Evolutionary conservation across 164 flowering plant genomes (phyloP).

Genomic region (Taxillus chinensis): DNA sequence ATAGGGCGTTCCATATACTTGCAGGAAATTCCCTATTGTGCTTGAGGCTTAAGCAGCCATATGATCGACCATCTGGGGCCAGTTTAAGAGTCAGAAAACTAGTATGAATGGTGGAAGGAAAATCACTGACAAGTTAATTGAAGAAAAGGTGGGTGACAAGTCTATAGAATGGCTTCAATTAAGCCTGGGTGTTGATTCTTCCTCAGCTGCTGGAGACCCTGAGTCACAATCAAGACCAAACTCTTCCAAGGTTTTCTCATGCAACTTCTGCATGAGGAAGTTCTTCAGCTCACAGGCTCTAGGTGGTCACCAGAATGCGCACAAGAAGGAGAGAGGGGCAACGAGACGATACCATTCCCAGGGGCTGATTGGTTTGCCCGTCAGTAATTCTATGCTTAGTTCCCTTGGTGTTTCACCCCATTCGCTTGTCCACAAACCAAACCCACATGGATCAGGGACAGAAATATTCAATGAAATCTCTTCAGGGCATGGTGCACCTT

Average conservation of each 20-base stretch:
- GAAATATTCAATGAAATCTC: slow-evolving; percentile 27
- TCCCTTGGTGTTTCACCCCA: slow-evolving; percentile 63
- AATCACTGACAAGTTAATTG: background rate
- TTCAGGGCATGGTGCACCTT: slow-evolving; percentile 24
- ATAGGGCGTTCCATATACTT: too few species aligned
- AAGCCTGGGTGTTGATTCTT: slow-evolving; percentile 36
- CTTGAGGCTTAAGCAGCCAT: slow-evolving; percentile 1
- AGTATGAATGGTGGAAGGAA: background rate
- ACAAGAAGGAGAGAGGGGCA: slow-evolving; percentile 77
- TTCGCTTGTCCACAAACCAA: slow-evolving; percentile 48
- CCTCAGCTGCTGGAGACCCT: slow-evolving; percentile 12
- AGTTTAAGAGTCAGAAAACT: slow-evolving; percentile 13
- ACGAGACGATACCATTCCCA: slow-evolving; percentile 47
- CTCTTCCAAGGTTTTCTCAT: slow-evolving; percentile 55
- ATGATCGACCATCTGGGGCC: slow-evolving; percentile 14
- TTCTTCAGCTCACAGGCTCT: slow-evolving; percentile 87
- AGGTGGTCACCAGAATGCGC: slow-evolving; percentile 94
- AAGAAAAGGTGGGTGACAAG: slow-evolving; percentile 16
- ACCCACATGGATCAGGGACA: slow-evolving; percentile 24
- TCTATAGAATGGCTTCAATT: slow-evolving; percentile 53
- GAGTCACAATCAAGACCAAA: slow-evolving; percentile 24
- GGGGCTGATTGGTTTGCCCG: slow-evolving; percentile 32
- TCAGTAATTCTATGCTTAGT: slow-evolving; percentile 20
- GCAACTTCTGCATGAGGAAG: slow-evolving; percentile 85
- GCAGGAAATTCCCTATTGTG: too few species aligned